Percentiles rank a stretch among this genome's conserved stretches.
These are phyloP conservation scores for Beauveria scarabaeidicola DNA, from an alignment of 2,329 filamentous ascomycete species.

Conservation along the genomic window DNA sequence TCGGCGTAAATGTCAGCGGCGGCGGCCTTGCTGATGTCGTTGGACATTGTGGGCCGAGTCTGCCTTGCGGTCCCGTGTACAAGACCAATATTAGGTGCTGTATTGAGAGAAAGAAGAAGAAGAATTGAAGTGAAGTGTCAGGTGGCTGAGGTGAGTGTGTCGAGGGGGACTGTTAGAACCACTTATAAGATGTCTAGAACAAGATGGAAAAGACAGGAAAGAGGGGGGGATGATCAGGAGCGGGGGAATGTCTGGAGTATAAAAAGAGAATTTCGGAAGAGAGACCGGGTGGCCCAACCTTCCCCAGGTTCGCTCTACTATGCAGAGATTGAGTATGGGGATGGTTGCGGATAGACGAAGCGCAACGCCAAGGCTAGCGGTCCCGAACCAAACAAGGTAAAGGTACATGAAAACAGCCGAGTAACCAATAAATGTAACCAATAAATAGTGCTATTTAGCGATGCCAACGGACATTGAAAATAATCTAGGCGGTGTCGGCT, in stretches of 20 bases:
- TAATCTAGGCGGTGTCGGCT: background rate
- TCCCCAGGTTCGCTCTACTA: background rate
- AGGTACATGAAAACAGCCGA: background rate
- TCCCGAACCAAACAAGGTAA: background rate
- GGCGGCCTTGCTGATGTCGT: constrained; percentile 5
- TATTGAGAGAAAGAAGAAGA: no score
- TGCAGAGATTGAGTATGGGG: background rate
- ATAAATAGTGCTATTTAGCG: no score
- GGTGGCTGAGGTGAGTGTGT: background rate
- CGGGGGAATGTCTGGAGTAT: background rate
- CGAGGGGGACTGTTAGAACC: background rate
- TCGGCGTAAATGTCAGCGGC: background rate
- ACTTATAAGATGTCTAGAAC: background rate
- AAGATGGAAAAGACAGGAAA: background rate
- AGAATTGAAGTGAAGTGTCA: no score
- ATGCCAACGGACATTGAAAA: no score
- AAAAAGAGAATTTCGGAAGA: background rate
- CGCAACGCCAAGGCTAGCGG: background rate
- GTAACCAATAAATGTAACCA: background rate
- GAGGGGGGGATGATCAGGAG: background rate
- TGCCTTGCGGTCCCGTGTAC: background rate
- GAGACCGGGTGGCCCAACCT: background rate
- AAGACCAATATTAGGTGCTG: no score
- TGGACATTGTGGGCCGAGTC: background rate
- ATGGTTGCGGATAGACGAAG: constrained; percentile 1